Conservation (phyloP, 306 rosid genomes). For the Prunus davidiana region DNA sequence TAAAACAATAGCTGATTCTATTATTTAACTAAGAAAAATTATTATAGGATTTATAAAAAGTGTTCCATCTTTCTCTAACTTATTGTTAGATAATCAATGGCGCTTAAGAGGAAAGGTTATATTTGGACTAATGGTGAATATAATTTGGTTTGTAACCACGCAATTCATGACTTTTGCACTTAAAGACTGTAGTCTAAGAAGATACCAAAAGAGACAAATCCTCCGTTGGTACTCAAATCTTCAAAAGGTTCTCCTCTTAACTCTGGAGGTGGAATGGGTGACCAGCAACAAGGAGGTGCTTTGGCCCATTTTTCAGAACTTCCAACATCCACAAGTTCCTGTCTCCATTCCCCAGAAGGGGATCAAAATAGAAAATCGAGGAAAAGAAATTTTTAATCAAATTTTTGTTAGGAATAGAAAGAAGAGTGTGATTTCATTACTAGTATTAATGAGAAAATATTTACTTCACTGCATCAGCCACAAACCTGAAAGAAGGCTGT, state of each 20-base stretch:
- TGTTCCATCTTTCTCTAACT: background rate
- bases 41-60: background rate
- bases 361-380: background rate
- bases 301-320: conserved; percentile 72
- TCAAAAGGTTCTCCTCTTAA: conserved; percentile 78
- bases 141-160: background rate
- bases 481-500: conserved; percentile 88
- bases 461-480: conserved; percentile 1
- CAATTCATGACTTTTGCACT: background rate
- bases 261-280: conserved; percentile 95
- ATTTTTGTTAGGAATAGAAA: background rate
- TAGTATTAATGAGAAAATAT: background rate
- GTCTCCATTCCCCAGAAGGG: conserved; percentile 21
- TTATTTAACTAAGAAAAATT: background rate
- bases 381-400: conserved; percentile 1
- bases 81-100: background rate
- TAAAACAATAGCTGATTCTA: background rate
- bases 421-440: background rate
- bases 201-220: conserved; percentile 84
- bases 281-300: conserved; percentile 83
- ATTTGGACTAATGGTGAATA: background rate
- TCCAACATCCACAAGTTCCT: conserved; percentile 92
- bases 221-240: conserved; percentile 89
- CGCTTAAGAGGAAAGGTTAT: background rate
- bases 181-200: conserved; percentile 1